phyloP scores from a whole-genome alignment of 2,329 filamentous ascomycete genomes.

The Calonectria hongkongensis region DNA sequence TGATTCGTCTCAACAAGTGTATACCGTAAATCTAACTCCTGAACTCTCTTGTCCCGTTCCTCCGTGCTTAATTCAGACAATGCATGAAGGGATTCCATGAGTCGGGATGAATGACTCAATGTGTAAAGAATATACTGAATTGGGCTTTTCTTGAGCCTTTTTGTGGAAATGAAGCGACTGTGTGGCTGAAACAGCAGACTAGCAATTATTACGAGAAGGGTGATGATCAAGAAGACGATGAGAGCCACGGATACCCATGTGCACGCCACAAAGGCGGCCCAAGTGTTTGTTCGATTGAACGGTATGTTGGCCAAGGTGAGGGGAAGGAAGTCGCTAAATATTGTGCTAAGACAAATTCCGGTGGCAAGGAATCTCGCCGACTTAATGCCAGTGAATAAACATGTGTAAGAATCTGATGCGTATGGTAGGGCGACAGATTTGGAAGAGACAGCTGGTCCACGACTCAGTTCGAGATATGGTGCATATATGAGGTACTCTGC shows the following conservation, averaged over 20 bases:
- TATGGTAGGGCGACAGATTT: conserved; percentile 12
- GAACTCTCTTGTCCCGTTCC: background rate
- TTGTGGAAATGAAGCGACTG: conserved; percentile 7
- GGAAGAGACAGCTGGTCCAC: background rate
- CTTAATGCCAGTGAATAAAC: background rate
- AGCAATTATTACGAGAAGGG: background rate
- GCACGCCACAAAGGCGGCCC: conserved; percentile 15
- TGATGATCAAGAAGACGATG: background rate
- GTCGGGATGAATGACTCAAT: background rate
- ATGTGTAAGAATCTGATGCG: conserved; percentile 16
- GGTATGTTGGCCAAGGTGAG: conserved; percentile 20
- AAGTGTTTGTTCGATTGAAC: conserved; percentile 23
- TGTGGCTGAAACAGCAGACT: conserved; percentile 1
- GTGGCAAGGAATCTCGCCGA: background rate
- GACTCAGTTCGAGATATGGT: conserved; percentile 1
- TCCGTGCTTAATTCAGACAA: background rate
- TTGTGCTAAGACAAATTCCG: conserved; percentile 10
- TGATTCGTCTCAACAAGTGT: background rate
- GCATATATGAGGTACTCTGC: conserved; percentile 20
- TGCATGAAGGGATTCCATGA: background rate
- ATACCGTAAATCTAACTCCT: background rate
- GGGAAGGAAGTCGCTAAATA: conserved; percentile 27
- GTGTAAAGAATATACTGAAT: conserved; percentile 14
- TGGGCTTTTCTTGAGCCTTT: background rate
- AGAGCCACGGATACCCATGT: conserved; percentile 22